Base-by-base conservation (phyloP, 2,329 filamentous ascomycete species). In the Fonsecaea monophora region DNA sequence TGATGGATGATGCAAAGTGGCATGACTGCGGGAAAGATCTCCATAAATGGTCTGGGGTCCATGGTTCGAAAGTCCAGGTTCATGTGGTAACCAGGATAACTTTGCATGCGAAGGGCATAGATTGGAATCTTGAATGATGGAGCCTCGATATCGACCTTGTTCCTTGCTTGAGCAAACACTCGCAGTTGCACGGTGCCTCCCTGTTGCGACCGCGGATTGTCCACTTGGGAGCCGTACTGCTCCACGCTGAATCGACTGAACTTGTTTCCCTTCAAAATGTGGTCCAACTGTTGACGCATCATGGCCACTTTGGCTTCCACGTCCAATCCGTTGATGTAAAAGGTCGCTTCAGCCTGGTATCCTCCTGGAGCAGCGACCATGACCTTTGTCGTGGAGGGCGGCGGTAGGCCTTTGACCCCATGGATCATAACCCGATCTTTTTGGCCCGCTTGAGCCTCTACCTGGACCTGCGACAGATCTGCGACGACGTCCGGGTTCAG, bases 351-450 rank as follows among this genome's bases (percentile, higher is more conserved):
- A 76, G 77, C 71, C 83, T 84, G 79, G 63, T 78, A 85, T 0
- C 83, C 83, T 3, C 79, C 83, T 7, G 75, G 74, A 55, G 82
- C 83, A 62, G 81, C 82, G 13, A 84, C 75, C 21, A 82, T 82
- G 4, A 82, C 76, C 68, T 85, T 85, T 0, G 83, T 85, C 0
- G 83, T 84, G 0, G 81, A 76, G 0, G 83, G 83, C 1, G 83
- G 83, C 0, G 80, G 78, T 1, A 71, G 64, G 4, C 78, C 80
- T 53, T 76, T 77, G 12, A 83, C 75, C 10, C 81, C 81, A 21
- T 65, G 64, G 62, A 84, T 68, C 0, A 76, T 75, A 2, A 83
- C 79, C 73, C 76, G 67, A 60, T 78, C 72, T 54, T 71, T 68
- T 0, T 75, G 76, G 1, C 73, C 75, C n/a, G 80, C 71, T n/a